Evolutionary conservation across 2,329 filamentous ascomycete species (phyloP).

Genomic region (Ceratocystis eucalypticola): DNA sequence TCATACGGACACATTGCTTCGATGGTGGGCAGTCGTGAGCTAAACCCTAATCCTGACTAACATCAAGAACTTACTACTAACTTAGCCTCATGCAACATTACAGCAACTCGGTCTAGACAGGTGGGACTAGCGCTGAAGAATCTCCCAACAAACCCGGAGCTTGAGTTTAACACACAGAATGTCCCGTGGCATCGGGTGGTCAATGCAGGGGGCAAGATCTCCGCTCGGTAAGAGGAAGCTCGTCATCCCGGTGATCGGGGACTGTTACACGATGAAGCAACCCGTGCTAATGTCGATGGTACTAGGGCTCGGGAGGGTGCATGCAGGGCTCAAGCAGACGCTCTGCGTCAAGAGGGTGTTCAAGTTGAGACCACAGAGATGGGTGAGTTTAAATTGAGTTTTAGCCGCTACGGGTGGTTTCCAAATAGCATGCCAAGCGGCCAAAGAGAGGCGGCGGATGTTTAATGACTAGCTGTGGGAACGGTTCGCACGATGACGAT

Average conservation of each 20-base stretch:
- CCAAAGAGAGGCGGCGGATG: neutral
- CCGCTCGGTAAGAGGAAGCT: conserved; percentile 49
- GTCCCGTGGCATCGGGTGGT: conserved; percentile 95
- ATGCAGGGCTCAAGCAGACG: conserved; percentile 37
- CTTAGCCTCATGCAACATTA: neutral
- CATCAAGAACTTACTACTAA: neutral
- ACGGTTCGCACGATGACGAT: too few relatives aligned
- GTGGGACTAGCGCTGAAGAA: conserved; percentile 86
- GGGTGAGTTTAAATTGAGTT: conserved; percentile 40
- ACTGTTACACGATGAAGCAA: too few relatives aligned
- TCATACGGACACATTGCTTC: conserved; percentile 72
- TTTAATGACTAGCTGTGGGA: neutral
- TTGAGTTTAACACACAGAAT: conserved; percentile 55
- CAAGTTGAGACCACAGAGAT: conserved; percentile 35
- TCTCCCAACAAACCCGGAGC: conserved; percentile 43
- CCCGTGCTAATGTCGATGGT: neutral
- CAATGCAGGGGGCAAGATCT: conserved; percentile 75
- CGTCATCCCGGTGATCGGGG: neutral
- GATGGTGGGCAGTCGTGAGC: conserved; percentile 58
- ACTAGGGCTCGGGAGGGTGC: conserved; percentile 37
- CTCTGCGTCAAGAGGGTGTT: conserved; percentile 40
- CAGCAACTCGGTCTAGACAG: conserved; percentile 63
- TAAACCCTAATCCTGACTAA: neutral
- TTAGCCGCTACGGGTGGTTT: conserved; percentile 43
- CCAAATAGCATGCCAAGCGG: conserved; percentile 29